Evolutionary conservation across 2,329 filamentous ascomycete genomes (phyloP).

Genomic region (Curvularia eragrostidis): DNA sequence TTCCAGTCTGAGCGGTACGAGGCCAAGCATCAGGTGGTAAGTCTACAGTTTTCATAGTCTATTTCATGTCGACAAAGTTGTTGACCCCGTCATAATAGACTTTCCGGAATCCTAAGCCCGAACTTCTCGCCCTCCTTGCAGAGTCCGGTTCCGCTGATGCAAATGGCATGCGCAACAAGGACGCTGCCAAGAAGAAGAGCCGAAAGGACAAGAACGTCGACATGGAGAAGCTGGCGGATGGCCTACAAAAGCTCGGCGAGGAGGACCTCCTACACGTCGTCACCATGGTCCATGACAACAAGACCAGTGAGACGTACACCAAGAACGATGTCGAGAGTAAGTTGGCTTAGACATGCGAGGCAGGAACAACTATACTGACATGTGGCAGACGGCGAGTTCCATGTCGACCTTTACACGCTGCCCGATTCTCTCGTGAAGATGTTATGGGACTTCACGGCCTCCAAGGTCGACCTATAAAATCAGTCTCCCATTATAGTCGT

Average conservation of each 20-base stretch:
- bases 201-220: constrained; percentile 74
- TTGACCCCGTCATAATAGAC: constrained; percentile 52
- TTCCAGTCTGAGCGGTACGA: constrained; percentile 85
- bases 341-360: constrained; percentile 44
- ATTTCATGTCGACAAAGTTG: background rate
- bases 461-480: constrained; percentile 44
- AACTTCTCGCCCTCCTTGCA: constrained; percentile 77
- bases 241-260: constrained; percentile 84
- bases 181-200: constrained; percentile 77
- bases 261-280: constrained; percentile 94
- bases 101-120: constrained; percentile 92
- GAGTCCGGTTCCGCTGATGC: constrained; percentile 79
- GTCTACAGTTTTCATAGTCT: constrained; percentile 35
- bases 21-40: constrained; percentile 74
- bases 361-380: constrained; percentile 24
- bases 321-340: constrained; percentile 95
- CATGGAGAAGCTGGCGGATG: constrained; percentile 96
- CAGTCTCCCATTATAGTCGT: background rate
- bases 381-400: constrained; percentile 85
- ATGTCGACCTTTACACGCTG: constrained; percentile 97
- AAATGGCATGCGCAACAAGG: constrained; percentile 70
- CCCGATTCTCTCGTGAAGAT: constrained; percentile 88
- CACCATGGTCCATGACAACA: constrained; percentile 98
- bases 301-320: constrained; percentile 90
- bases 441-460: constrained; percentile 84